Evolutionary conservation across 2,329 filamentous ascomycete genomes (phyloP), one percentile per base, ranked within the genome.

Genomic region (Penicillium vulpinum): DNA sequence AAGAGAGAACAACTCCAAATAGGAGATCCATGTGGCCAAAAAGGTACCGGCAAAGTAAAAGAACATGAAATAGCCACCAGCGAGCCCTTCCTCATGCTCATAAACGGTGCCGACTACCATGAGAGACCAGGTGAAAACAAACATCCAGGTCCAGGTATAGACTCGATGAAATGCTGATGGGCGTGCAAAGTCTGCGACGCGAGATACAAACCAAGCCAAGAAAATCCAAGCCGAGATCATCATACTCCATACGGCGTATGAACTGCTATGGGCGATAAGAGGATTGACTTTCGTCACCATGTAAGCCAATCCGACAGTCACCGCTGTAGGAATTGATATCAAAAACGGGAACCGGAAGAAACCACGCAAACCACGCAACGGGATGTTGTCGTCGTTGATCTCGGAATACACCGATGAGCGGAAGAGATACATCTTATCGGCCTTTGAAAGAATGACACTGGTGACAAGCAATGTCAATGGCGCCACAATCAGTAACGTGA

Each of bases 371-470:
- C 92, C 93, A 57, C 88, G 84, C 21, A 96, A 73, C 15, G 80
- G 72, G 11, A 95, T 79, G 1, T 82, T 77, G 52, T 89, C 79
- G 53, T 83, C 83, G 10, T 83, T 78, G 45, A 83, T 83, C 61
- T 85, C 81, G n/a, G 85, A 79, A 54, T 85, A 82, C 49, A 83
- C 81, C 54, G 83, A 83, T 50, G 86, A 83, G 5, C 89, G 83
- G 71, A 97, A 96, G 55, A 93, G 85, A 74, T 97, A 99, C 77
- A 92, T 91, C 77, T 91, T 96, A 73, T 92, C 91, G 9, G 81
- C 78, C 57, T 85, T 85, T 43, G 83, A 81, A 4, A 97, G 80
- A 26, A 90, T 70, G 56, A 90, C 85, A 8, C 88, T 86, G 2
- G 93, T 79, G 3, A 87, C 70, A 15, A 91, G 79, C 24, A 97